Percentiles rank a stretch among this genome's conserved stretches.
Conservation (phyloP, 2,329 filamentous ascomycete genomes). For the Cercospora sesami region DNA sequence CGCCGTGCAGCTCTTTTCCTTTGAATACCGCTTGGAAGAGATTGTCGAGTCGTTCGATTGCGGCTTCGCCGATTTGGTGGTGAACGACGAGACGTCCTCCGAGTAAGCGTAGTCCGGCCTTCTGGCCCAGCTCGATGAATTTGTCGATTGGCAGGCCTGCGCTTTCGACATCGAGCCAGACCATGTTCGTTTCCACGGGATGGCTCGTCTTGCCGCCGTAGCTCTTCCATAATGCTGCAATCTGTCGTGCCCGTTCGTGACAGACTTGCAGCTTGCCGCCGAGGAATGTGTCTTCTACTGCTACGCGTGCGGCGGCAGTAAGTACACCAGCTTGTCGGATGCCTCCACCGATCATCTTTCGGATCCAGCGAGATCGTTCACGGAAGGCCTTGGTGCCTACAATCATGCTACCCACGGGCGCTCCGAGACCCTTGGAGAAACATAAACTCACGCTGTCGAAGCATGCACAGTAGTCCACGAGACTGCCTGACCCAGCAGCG, state of each 20-base stretch:
- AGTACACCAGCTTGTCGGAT: slow-evolving; percentile 74
- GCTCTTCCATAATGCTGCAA: slow-evolving; percentile 66
- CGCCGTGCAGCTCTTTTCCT: slow-evolving; percentile 31
- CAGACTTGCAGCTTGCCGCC: slow-evolving; percentile 62
- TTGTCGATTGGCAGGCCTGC: slow-evolving; percentile 56
- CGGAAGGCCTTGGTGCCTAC: slow-evolving; percentile 61
- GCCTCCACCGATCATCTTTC: slow-evolving; percentile 79
- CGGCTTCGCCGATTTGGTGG: slow-evolving; percentile 70
- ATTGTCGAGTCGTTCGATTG: slow-evolving; percentile 57
- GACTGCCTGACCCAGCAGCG: slow-evolving; percentile 64
- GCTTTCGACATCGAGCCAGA: slow-evolving; percentile 73
- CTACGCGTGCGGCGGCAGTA: slow-evolving; percentile 71
- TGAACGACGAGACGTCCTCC: slow-evolving; percentile 66
- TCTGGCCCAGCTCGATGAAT: slow-evolving; percentile 56
- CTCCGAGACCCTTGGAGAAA: slow-evolving; percentile 80
- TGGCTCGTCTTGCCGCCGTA: slow-evolving; percentile 68
- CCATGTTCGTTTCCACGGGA: slow-evolving; percentile 87
- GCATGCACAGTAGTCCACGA: slow-evolving; percentile 65
- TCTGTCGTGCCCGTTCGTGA: slow-evolving; percentile 62
- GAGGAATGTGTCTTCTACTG: slow-evolving; percentile 76
- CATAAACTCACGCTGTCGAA: slow-evolving; percentile 77
- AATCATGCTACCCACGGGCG: slow-evolving; percentile 75
- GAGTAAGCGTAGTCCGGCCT: slow-evolving; percentile 58
- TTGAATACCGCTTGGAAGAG: slow-evolving; percentile 52
- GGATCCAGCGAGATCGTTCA: slow-evolving; percentile 69